phyloP scores from a whole-genome alignment of 2,329 filamentous ascomycete species.

The Aspergillus versicolor region DNA sequence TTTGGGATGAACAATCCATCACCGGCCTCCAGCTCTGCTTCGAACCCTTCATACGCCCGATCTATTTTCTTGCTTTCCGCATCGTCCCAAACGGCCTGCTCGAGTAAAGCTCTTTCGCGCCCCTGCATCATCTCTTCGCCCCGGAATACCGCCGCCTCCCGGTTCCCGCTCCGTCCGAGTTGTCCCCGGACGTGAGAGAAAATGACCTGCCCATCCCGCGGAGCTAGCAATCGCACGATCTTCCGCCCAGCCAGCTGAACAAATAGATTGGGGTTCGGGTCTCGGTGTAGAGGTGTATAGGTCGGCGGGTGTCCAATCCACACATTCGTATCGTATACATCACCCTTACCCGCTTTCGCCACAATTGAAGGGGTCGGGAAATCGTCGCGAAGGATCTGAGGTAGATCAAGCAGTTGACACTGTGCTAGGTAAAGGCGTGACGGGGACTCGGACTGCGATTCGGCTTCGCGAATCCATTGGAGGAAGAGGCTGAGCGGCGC shows the following conservation, averaged over 20 bases:
- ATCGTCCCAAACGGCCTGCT: slow-evolving; percentile 68
- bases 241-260: slow-evolving; percentile 77
- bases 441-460: slow-evolving; percentile 24
- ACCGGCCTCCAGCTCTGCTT: slow-evolving; percentile 61
- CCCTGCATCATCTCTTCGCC: slow-evolving; percentile 92
- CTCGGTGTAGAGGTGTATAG: slow-evolving; percentile 84
- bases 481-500: slow-evolving; percentile 63
- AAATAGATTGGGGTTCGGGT: slow-evolving; percentile 93
- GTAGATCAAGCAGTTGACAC: slow-evolving; percentile 69
- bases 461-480: slow-evolving; percentile 45
- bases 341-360: slow-evolving; percentile 64
- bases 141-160: slow-evolving; percentile 55
- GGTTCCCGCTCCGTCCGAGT: slow-evolving; percentile 35
- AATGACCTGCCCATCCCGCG: slow-evolving; percentile 61
- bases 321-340: slow-evolving; percentile 82
- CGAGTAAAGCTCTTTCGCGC: slow-evolving; percentile 63
- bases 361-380: slow-evolving; percentile 68
- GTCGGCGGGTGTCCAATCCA: slow-evolving; percentile 88
- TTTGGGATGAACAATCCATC: slow-evolving; percentile 77
- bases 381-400: slow-evolving; percentile 60
- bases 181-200: slow-evolving; percentile 56
- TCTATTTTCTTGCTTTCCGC: slow-evolving; percentile 25
- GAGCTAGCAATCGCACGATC: slow-evolving; percentile 67
- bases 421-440: slow-evolving; percentile 80
- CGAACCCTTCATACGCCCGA: slow-evolving; percentile 34